Evolutionary conservation across 139 green algal genomes (phyloP), one percentile per base, ranked within the genome.

Genomic region (Tetradesmus lagerheimii): DNA sequence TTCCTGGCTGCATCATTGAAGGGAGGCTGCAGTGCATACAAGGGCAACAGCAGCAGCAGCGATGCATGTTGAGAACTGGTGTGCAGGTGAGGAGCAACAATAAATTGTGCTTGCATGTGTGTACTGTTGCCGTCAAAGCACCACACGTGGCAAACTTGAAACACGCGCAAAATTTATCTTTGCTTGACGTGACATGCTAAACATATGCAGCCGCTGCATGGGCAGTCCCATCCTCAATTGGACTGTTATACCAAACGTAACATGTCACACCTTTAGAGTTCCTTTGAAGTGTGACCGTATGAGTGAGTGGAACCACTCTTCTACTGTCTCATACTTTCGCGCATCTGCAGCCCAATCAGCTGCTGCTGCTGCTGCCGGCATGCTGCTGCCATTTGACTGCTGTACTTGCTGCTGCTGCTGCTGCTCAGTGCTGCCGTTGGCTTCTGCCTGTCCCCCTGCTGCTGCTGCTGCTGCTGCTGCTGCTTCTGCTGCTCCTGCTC

Each of bases 1-100:
- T 91, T 91, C 0, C 97, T 80, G 0, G 97, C 97, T 37, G 93
- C 93, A 2, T 96, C 94, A 89, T 99, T 99, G 93, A 99, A 99
- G 1, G 97, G 97, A 3, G 97, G 97, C 93, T 97, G 94, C 74
- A 95, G n/a, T n/a, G n/a, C n/a, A n/a, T n/a, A n/a, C n/a, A n/a
- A n/a, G 12, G 85, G 62, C 14, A 53, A 27, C 62, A n/a, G 57
- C 34, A 39, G 18, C 15, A 90, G 18, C 23, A n/a, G 35, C 47
- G n/a, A n/a, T n/a, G n/a, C n/a, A n/a, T n/a, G n/a, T n/a, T n/a
- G n/a, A n/a, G n/a, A n/a, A n/a, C n/a, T n/a, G n/a, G n/a, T n/a
- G n/a, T n/a, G n/a, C n/a, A n/a, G n/a, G n/a, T n/a, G n/a, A 86
- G 27, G 25, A 81, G 47, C 38, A 64, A 23, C 37, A 43, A 27